A percentile compares a stretch with the other conserved stretches of the same genome.
phyloP scores from a whole-genome alignment of 352 stramenopile species.

The Pseudoperonospora humuli region DNA sequence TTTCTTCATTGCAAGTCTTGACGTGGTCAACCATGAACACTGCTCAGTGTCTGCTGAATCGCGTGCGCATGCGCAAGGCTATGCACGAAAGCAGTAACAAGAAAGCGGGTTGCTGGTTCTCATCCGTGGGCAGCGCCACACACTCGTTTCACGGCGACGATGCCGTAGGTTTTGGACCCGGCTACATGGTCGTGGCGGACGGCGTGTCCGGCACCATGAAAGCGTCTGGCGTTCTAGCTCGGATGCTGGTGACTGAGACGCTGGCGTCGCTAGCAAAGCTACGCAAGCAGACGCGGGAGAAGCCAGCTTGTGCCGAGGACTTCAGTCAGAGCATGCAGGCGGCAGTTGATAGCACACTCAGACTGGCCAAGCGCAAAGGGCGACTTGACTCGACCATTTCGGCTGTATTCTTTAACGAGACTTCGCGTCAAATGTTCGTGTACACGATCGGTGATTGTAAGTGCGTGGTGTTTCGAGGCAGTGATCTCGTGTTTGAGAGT shows the following conservation, averaged over 20 bases:
- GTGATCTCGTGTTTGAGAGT: conserved; percentile 72
- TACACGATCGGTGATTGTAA: conserved; percentile 87
- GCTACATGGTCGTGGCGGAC: conserved; percentile 83
- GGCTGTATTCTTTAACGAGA: conserved; percentile 73
- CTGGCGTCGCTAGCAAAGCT: conserved; percentile 61
- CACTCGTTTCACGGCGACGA: conserved; percentile 84
- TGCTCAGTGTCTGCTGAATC: conserved; percentile 59
- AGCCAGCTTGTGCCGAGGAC: conserved; percentile 44
- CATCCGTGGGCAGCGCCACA: conserved; percentile 64
- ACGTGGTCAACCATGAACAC: conserved; percentile 46
- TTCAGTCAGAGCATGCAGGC: conserved; percentile 61
- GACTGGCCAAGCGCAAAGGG: conserved; percentile 67
- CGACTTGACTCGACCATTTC: conserved; percentile 79
- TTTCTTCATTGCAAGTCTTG: neutral
- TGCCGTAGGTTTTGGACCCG: conserved; percentile 72
- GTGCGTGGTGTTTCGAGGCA: conserved; percentile 63
- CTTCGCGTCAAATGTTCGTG: conserved; percentile 66
- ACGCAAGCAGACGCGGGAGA: conserved; percentile 47
- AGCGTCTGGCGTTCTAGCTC: conserved; percentile 68
- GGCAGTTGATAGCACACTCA: conserved; percentile 66
- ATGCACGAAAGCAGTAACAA: conserved; percentile 33
- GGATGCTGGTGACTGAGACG: conserved; percentile 72
- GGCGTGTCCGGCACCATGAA: conserved; percentile 84
- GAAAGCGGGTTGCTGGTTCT: conserved; percentile 41
- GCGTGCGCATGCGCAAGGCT: conserved; percentile 67